These are phyloP conservation scores for Boechera divaricarpa DNA, from an alignment of 345 rosid genomes.

Conservation along the genomic window DNA sequence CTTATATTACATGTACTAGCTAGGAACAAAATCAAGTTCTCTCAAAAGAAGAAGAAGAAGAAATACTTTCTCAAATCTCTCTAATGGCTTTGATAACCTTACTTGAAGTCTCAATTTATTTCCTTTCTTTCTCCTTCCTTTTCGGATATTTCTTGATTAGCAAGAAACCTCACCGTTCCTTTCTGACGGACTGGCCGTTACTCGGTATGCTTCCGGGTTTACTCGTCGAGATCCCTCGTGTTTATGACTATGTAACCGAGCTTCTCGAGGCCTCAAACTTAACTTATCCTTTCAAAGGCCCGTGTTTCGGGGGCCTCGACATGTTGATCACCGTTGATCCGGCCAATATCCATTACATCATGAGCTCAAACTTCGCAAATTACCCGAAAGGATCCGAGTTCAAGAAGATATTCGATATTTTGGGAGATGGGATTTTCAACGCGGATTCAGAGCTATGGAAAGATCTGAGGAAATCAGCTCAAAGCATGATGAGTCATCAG, in stretches of 20 bases:
- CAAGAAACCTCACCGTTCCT: conserved; percentile 31
- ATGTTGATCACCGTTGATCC: conserved; percentile 40
- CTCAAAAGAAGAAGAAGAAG: conserved; percentile 5
- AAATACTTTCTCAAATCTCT: background rate
- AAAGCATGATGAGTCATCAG: conserved; percentile 30
- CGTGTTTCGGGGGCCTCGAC: conserved; percentile 34
- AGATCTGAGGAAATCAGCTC: conserved; percentile 41
- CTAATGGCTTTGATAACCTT: conserved; percentile 37
- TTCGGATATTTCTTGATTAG: background rate
- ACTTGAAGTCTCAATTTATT: conserved; percentile 28
- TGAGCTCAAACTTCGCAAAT: conserved; percentile 46
- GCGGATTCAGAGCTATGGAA: conserved; percentile 46
- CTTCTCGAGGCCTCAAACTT: conserved; percentile 34
- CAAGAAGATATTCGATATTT: conserved; percentile 42
- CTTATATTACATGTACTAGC: background rate
- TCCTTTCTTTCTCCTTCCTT: conserved; percentile 26
- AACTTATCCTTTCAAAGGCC: conserved; percentile 42
- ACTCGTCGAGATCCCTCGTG: conserved; percentile 31
- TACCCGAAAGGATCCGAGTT: conserved; percentile 50
- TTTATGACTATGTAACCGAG: conserved; percentile 41
- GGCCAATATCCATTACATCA: conserved; percentile 42
- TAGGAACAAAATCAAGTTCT: background rate
- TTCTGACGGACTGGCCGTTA: conserved; percentile 35
- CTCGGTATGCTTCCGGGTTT: conserved; percentile 43
- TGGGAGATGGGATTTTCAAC: conserved; percentile 45